These are phyloP conservation scores for Rhododendron williamsianum DNA, from an alignment of 148 eudicot species.

Conservation along the genomic window DNA sequence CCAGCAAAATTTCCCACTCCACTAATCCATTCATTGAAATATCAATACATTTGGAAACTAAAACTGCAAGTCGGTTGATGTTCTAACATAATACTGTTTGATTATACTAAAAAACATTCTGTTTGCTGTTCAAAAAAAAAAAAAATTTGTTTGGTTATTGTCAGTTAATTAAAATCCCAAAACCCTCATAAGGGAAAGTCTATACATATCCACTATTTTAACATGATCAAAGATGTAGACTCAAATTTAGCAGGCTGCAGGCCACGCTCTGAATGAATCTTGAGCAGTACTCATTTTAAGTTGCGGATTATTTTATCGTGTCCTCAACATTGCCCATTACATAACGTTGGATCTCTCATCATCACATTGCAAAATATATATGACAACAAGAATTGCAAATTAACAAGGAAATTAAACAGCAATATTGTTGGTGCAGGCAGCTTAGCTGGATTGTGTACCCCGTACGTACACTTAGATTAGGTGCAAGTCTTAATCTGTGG, in stretches of 20 bases:
- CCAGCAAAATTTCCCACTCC: background rate
- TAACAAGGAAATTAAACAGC: background rate
- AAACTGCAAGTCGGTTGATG: background rate
- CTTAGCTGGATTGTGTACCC: background rate
- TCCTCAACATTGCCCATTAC: background rate
- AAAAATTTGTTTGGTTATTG: too few relatives aligned
- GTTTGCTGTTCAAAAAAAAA: too few relatives aligned
- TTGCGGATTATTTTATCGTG: background rate
- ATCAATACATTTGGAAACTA: background rate
- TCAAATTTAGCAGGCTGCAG: background rate
- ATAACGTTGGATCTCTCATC: background rate
- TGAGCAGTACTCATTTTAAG: background rate
- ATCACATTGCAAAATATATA: too few relatives aligned
- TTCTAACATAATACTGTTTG: background rate
- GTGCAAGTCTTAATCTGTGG: conserved; percentile 8
- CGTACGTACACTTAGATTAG: background rate
- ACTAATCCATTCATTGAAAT: background rate
- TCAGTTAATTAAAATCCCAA: background rate
- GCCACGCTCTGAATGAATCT: background rate
- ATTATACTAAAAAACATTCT: background rate
- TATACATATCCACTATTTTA: too few relatives aligned
- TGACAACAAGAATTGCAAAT: background rate
- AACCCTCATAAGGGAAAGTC: too few relatives aligned
- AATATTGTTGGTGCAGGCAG: too few relatives aligned
- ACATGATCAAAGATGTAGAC: background rate